phyloP scores from a whole-genome alignment of 495 filamentous ascomycete species.

The Penicillium soppii region DNA sequence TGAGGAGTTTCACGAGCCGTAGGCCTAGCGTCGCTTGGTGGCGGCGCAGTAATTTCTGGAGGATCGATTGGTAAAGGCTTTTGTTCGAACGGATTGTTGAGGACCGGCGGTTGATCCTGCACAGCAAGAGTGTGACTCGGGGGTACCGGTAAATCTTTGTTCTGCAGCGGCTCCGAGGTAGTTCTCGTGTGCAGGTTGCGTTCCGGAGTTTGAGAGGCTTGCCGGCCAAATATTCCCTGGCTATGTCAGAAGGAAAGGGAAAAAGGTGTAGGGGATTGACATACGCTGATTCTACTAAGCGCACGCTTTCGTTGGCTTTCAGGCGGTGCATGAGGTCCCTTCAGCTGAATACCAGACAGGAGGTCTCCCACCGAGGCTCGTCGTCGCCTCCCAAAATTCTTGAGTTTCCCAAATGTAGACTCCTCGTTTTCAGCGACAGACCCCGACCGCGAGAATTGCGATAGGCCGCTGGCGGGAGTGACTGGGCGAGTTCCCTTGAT shows the following conservation, averaged over 20 bases:
- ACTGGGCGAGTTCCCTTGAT: conserved; percentile 22
- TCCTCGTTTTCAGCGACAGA: conserved; percentile 11
- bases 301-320: conserved; percentile 16
- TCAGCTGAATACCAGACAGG: conserved; percentile 19
- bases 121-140: not conserved
- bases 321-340: conserved; percentile 16
- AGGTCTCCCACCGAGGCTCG: conserved; percentile 30
- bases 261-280: not conserved
- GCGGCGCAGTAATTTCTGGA: not conserved
- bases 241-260: not conserved
- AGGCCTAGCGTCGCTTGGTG: not conserved
- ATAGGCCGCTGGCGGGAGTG: conserved; percentile 27
- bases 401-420: conserved; percentile 33
- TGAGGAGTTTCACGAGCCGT: conserved; percentile 1
- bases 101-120: not conserved
- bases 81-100: not conserved
- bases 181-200: not conserved
- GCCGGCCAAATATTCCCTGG: conserved; percentile 21
- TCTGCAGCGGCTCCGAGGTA: not conserved
- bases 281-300: conserved; percentile 22
- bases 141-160: conserved; percentile 4
- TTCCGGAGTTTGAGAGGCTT: conserved; percentile 8
- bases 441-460: conserved; percentile 2
- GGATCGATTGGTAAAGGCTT: conserved; percentile 10
- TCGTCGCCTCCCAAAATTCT: conserved; percentile 29